phyloP scores from a whole-genome alignment of 2,329 filamentous ascomycete genomes.

The Penicillium capsulatum region DNA sequence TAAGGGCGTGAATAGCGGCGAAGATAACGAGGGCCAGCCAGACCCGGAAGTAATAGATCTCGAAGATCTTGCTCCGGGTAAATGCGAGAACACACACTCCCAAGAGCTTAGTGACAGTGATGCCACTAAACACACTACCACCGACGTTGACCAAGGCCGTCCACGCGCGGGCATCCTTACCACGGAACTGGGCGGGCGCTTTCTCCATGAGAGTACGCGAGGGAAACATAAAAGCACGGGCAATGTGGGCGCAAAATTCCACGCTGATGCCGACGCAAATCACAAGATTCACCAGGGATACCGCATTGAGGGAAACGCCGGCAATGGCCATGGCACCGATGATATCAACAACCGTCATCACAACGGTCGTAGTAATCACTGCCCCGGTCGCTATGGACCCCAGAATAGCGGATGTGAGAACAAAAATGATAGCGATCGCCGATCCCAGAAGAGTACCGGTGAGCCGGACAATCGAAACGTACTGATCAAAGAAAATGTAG shows the following conservation, averaged over 20 bases:
- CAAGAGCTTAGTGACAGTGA: slow-evolving; percentile 90
- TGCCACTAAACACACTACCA: slow-evolving; percentile 89
- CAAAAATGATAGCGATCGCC: slow-evolving; percentile 78
- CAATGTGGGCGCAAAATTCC: slow-evolving; percentile 96
- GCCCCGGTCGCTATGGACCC: slow-evolving; percentile 78
- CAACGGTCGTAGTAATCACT: slow-evolving; percentile 78
- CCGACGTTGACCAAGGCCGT: slow-evolving; percentile 92
- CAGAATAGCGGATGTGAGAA: slow-evolving; percentile 73
- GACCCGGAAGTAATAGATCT: slow-evolving; percentile 97
- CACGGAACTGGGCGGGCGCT: slow-evolving; percentile 71
- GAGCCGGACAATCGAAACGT: slow-evolving; percentile 75
- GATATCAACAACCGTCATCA: slow-evolving; percentile 92
- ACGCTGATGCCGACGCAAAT: slow-evolving; percentile 96
- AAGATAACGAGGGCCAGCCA: slow-evolving; percentile 91
- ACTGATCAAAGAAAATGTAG: slow-evolving; percentile 99
- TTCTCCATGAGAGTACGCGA: slow-evolving; percentile 75
- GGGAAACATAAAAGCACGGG: slow-evolving; percentile 92
- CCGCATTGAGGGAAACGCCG: slow-evolving; percentile 85
- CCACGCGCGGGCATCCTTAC: slow-evolving; percentile 82
- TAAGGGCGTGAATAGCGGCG: slow-evolving; percentile 79
- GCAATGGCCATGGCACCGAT: slow-evolving; percentile 91
- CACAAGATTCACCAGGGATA: slow-evolving; percentile 91
- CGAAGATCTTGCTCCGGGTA: slow-evolving; percentile 96
- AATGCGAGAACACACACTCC: slow-evolving; percentile 91
- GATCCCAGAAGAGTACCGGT: slow-evolving; percentile 75